Base-by-base conservation (phyloP, 495 filamentous ascomycete genomes). In the Chaetomium fimeti region DNA sequence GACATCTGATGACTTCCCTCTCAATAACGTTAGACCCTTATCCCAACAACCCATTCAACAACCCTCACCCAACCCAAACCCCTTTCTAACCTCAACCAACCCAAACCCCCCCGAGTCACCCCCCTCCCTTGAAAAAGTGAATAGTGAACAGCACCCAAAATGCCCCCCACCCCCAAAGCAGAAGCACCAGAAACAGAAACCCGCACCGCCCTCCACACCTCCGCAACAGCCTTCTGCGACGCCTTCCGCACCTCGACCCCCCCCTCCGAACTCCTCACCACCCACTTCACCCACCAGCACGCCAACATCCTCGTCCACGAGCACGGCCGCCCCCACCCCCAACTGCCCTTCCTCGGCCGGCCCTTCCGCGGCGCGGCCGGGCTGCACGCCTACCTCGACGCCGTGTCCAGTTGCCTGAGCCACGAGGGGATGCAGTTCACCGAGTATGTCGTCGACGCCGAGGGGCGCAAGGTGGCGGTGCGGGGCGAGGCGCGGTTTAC, bases 271-370 rank as follows among this genome's bases (percentile, higher is more conserved):
- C 73, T 87, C 57, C 74, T 85, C 29, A 53, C 73, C 1, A 40
- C 29, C 36, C 74, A 82, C 67, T 87, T 88, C 80, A 84, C 84
- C 6, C 74, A 13, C 12, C 60, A 2, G 47, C 55, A 29, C 9
- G 28, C 25, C 45, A 28, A 75, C 16, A 57, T 72, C 3, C 55
- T 75, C 5, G 78, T 79, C 49, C 73, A 79, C 71, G 86, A 89
- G 66, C 83, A 88, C 74, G 86, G 86, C 8, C 79, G 85, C 13
- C 27, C 69, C 4, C 68, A 70, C 6, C 73, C 82, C 0, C 78
- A 81, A 1, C 32, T 36, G 0, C 85, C 86, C 12, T 89, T 88
- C 67, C 75, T 88, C 0, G 85, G 86, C 20, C 83, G 82, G 1
- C 71, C 76, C 13, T 87, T 83, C 68, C 76, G 66, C 4, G 85